These are phyloP conservation scores for Colletotrichum sublineola DNA, from an alignment of 2,329 filamentous ascomycete species.

Conservation along the genomic window DNA sequence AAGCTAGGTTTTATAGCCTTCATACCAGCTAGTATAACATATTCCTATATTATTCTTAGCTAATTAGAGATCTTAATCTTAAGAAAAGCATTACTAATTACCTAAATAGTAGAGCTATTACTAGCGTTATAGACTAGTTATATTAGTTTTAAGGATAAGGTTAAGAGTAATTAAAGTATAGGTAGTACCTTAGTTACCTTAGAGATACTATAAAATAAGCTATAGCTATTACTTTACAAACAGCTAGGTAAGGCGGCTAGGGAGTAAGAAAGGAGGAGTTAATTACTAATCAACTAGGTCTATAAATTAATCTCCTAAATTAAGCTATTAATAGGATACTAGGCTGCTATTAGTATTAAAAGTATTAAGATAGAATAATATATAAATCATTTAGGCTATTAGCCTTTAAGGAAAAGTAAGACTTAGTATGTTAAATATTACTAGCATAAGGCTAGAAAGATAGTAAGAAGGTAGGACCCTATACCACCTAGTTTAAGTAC, in stretches of 20 bases:
- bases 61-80: slow-evolving; percentile 37
- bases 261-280: too few relatives aligned
- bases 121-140: slow-evolving; percentile 34
- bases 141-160: slow-evolving; percentile 6
- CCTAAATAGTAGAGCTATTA: slow-evolving; percentile 41
- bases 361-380: too few relatives aligned
- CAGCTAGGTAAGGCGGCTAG: not conserved
- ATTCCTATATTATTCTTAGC: slow-evolving; percentile 39
- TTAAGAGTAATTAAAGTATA: slow-evolving; percentile 8
- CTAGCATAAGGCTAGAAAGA: too few relatives aligned
- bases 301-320: slow-evolving; percentile 36
- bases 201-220: slow-evolving; percentile 17
- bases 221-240: slow-evolving; percentile 27
- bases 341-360: not conserved
- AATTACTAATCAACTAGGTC: too few relatives aligned
- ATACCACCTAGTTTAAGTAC: too few relatives aligned
- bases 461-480: too few relatives aligned
- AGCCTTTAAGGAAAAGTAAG: too few relatives aligned
- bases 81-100: slow-evolving; percentile 43
- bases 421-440: too few relatives aligned
- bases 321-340: slow-evolving; percentile 6
- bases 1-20: slow-evolving; percentile 39
- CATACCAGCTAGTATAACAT: slow-evolving; percentile 39
- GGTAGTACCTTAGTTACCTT: slow-evolving; percentile 14
- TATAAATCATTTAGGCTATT: too few relatives aligned